These are phyloP conservation scores for Aspergillus puulaauensis DNA, from an alignment of 2,329 filamentous ascomycete genomes.

Conservation along the genomic window DNA sequence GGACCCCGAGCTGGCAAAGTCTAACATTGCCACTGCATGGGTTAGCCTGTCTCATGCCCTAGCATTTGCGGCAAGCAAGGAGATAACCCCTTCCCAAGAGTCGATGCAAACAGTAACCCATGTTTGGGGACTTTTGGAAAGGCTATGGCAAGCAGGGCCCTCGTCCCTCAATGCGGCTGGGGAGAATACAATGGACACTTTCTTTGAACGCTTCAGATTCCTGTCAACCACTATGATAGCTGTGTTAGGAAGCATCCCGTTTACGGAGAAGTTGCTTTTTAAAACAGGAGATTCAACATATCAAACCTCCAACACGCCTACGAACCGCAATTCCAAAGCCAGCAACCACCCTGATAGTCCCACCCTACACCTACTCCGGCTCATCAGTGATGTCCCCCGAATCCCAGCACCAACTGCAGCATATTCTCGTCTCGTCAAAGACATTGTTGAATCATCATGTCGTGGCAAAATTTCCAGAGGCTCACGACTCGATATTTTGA, in stretches of 20 bases:
- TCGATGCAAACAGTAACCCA: constrained; percentile 76
- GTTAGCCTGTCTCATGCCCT: constrained; percentile 61
- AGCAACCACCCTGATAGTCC: constrained; percentile 35
- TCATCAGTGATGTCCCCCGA: constrained; percentile 27
- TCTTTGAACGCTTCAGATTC: constrained; percentile 52
- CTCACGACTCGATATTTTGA: constrained; percentile 38
- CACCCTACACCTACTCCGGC: constrained; percentile 39
- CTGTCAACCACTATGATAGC: constrained; percentile 52
- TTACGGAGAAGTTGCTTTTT: constrained; percentile 50
- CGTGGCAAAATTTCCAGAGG: constrained; percentile 34
- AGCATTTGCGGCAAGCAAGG: constrained; percentile 69
- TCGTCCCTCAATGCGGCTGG: constrained; percentile 33
- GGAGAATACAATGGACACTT: constrained; percentile 31
- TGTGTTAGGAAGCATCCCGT: constrained; percentile 50
- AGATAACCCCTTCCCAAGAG: constrained; percentile 84
- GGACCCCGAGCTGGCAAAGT: constrained; percentile 42
- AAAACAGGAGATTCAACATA: constrained; percentile 58
- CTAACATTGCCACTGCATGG: constrained; percentile 58
- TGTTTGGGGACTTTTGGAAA: constrained; percentile 67
- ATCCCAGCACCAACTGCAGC: constrained; percentile 21
- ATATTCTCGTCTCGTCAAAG: constrained; percentile 30
- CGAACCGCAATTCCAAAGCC: constrained; percentile 27
- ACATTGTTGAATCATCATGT: constrained; percentile 34
- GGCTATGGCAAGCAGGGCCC: constrained; percentile 64
- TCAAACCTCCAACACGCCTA: constrained; percentile 43